These are phyloP conservation scores for Leishmania mexicana DNA, from an alignment of 208 protist species.

Conservation along the genomic window DNA sequence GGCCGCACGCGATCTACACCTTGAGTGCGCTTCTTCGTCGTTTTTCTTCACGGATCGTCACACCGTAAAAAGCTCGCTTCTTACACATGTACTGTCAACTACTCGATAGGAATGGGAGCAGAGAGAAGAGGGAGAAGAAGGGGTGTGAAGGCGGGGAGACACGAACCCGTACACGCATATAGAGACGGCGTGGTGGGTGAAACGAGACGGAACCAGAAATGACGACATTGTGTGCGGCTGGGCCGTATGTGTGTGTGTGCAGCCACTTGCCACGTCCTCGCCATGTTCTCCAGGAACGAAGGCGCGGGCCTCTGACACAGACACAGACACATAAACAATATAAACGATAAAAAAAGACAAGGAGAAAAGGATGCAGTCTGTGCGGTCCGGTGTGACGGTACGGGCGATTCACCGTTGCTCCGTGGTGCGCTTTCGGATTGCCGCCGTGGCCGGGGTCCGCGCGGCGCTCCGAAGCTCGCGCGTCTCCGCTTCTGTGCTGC, in stretches of 20 bases:
- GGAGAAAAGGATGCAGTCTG: neutral
- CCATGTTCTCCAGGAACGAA: neutral
- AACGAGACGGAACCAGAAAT: neutral
- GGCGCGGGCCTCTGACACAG: neutral
- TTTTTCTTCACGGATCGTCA: neutral
- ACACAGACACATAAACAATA: constrained; percentile 2
- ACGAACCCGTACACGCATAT: neutral
- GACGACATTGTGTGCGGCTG: neutral
- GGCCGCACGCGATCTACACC: neutral
- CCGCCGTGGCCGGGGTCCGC: too few species aligned
- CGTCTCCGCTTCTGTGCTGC: neutral
- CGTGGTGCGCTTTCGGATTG: neutral
- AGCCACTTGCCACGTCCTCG: neutral
- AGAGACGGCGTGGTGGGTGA: neutral
- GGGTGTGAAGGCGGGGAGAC: neutral
- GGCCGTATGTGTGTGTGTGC: neutral
- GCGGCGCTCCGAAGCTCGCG: neutral
- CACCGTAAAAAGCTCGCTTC: neutral
- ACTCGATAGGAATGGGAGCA: too few species aligned
- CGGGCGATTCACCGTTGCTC: too few species aligned
- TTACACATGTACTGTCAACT: neutral
- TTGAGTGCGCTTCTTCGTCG: neutral
- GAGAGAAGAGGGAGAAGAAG: neutral
- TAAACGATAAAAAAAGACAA: neutral
- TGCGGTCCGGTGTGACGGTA: neutral